Base-by-base conservation (phyloP, 2,329 filamentous ascomycete species). In the Fusarium concolor region DNA sequence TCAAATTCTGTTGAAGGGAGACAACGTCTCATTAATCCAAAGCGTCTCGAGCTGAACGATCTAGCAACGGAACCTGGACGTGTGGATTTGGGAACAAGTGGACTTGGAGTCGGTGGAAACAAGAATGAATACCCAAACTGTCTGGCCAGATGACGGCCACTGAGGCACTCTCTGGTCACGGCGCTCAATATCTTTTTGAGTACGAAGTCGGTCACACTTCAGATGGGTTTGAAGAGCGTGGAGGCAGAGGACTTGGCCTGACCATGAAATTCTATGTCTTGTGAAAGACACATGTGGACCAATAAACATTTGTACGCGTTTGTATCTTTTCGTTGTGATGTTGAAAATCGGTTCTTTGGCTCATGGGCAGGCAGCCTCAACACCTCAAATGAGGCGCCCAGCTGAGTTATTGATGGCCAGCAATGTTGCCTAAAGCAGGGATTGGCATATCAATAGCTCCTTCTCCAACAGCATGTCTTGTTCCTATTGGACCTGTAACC, bases 11-110 rank as follows among this genome's bases (percentile, higher is more conserved):
- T 86, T 96, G 71, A 96, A 96, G 82, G 92, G 92, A 73, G 93
- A 96, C 82, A 96, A 95, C 75, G 92, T 96, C 50, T 92, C 92
- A 33, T 83, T 96, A 71, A 94, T 96, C 72, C 92, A 92, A 76
- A 85, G 79, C 73, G 55, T 83, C 59, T 77, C 78, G 29, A 71
- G 70, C 53, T 79, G 65, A 75, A 47, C 35, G 43, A 26, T 15
- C 29, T 38, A 46, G 14, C 39, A 59, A 26, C 33, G 33, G 31
- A 39, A 61, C 28, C 28, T 49, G 57, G 52, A 52, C 28, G 42
- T 26, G 49, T 59, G 50, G 49, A 53, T 44, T 45, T 45, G 47
- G 39, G 47, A 43, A 39, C 47, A 59, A 49, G 49, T 44, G 39
- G 50, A 49, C 52, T 45, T 45, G 20, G 26, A 53, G 42, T 50